Evolutionary conservation across 164 flowering plant genomes (phyloP).

Genomic region (Macadamia integrifolia): DNA sequence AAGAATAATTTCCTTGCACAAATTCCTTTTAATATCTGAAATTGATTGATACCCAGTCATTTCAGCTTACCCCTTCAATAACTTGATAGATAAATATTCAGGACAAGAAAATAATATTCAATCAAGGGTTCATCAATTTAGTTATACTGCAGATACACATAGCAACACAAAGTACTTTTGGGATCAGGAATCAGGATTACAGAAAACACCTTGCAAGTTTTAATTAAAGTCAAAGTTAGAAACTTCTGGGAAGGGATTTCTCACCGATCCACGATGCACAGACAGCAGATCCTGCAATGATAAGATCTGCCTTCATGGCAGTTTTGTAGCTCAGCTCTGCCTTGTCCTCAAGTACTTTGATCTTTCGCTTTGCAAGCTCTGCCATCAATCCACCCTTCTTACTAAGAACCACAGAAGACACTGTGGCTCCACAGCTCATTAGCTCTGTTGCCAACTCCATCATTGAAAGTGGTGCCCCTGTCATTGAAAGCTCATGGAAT

Average conservation of each 20-base stretch:
- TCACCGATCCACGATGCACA: slow-evolving; percentile 97
- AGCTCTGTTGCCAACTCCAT: slow-evolving; percentile 94
- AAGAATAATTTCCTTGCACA: neutral
- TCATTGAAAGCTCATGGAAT: slow-evolving; percentile 93
- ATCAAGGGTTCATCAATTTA: neutral
- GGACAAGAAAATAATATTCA: neutral
- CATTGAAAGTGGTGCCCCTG: slow-evolving; percentile 97
- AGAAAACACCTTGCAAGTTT: neutral
- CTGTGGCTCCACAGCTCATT: slow-evolving; percentile 95
- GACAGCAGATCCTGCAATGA: slow-evolving; percentile 96
- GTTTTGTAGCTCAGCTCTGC: slow-evolving; percentile 71
- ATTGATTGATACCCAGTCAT: neutral
- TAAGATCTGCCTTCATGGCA: slow-evolving; percentile 89
- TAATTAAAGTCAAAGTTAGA: neutral
- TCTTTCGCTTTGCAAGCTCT: slow-evolving; percentile 78
- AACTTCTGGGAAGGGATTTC: slow-evolving; percentile 17
- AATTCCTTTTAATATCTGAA: neutral
- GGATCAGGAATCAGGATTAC: no score
- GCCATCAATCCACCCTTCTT: slow-evolving; percentile 86
- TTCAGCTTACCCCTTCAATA: neutral
- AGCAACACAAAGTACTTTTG: neutral
- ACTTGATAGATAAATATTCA: neutral
- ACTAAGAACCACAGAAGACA: slow-evolving; percentile 85
- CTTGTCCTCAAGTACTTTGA: slow-evolving; percentile 86
- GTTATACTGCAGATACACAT: neutral